A percentile compares a stretch with the other conserved stretches of the same genome.
These are phyloP conservation scores for Pleurotus platypus DNA, from an alignment of 768 basidiomycete species.

Conservation along the genomic window DNA sequence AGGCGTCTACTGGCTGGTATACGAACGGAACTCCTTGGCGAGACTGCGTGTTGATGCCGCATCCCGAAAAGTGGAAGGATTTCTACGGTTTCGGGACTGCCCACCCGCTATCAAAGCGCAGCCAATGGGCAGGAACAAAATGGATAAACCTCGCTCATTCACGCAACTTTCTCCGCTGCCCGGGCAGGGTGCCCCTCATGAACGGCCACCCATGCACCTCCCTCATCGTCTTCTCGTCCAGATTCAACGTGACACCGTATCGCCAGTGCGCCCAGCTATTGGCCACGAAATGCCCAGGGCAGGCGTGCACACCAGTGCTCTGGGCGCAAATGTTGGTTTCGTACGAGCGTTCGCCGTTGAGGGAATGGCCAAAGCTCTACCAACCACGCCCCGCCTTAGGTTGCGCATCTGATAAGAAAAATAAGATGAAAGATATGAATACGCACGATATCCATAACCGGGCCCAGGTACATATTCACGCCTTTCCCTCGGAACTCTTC, in stretches of 20 bases:
- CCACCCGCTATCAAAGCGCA: not conserved
- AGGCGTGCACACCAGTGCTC: slow-evolving; percentile 46
- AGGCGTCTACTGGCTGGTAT: no score
- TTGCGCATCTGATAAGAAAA: slow-evolving; percentile 9
- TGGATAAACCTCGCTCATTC: no score
- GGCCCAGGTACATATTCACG: slow-evolving; percentile 47
- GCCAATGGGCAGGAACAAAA: not conserved
- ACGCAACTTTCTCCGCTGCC: no score
- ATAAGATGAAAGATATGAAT: not conserved
- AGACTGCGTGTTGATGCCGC: no score
- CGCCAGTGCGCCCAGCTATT: slow-evolving; percentile 53
- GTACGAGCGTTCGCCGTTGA: slow-evolving; percentile 51
- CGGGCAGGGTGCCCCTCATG: slow-evolving; percentile 31
- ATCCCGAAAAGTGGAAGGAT: no score
- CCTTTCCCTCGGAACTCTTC: slow-evolving; percentile 72
- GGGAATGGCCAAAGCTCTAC: slow-evolving; percentile 52
- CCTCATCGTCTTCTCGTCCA: slow-evolving; percentile 57
- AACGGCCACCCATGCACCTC: slow-evolving; percentile 54
- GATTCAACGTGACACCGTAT: slow-evolving; percentile 36
- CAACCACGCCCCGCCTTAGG: slow-evolving; percentile 47
- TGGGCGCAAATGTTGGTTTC: slow-evolving; percentile 48
- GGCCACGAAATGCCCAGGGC: slow-evolving; percentile 15
- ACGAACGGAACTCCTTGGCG: no score
- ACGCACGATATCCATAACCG: slow-evolving; percentile 44
- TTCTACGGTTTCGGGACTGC: no score